Conservation (phyloP, 805 yeast genomes). For the Ogataea ramenticola region DNA sequence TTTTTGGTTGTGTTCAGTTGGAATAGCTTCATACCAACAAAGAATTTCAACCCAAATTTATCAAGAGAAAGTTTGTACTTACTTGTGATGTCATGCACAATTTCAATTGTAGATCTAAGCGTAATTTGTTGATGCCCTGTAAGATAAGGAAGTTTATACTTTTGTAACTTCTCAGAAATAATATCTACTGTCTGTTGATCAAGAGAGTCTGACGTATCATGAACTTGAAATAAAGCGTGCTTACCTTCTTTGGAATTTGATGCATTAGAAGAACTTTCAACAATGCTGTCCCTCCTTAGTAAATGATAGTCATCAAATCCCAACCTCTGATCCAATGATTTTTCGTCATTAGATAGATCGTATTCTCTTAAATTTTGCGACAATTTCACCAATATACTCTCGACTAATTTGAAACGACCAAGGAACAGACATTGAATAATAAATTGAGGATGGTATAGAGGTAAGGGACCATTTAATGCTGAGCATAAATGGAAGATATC, state of each 20-base stretch:
- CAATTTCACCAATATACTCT: slow-evolving; percentile 47
- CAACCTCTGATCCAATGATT: slow-evolving; percentile 16
- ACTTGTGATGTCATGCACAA: slow-evolving; percentile 48
- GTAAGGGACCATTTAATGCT: slow-evolving; percentile 82
- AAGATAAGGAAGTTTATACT: slow-evolving; percentile 64
- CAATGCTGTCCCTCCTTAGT: slow-evolving; percentile 2
- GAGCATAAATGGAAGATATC: slow-evolving; percentile 64
- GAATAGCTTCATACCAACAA: slow-evolving; percentile 63
- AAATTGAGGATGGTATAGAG: slow-evolving; percentile 86
- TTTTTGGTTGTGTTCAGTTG: slow-evolving; percentile 33
- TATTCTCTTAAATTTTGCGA: slow-evolving; percentile 48
- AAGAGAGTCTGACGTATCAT: slow-evolving; percentile 17
- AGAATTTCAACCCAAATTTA: slow-evolving; percentile 62
- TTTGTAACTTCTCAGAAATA: slow-evolving; percentile 54
- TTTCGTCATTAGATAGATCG: slow-evolving; percentile 26
- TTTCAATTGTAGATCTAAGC: slow-evolving; percentile 58
- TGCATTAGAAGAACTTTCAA: neutral
- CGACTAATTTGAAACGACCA: slow-evolving; percentile 48
- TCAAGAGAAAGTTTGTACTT: slow-evolving; percentile 40
- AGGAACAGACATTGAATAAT: slow-evolving; percentile 67
- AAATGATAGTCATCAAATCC: slow-evolving; percentile 13
- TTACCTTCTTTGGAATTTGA: neutral
- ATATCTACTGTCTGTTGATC: slow-evolving; percentile 30
- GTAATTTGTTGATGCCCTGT: slow-evolving; percentile 92
- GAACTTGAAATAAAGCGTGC: slow-evolving; percentile 19